phyloP scores from a whole-genome alignment of 2,329 filamentous ascomycete species.

The Trichoderma sp. region DNA sequence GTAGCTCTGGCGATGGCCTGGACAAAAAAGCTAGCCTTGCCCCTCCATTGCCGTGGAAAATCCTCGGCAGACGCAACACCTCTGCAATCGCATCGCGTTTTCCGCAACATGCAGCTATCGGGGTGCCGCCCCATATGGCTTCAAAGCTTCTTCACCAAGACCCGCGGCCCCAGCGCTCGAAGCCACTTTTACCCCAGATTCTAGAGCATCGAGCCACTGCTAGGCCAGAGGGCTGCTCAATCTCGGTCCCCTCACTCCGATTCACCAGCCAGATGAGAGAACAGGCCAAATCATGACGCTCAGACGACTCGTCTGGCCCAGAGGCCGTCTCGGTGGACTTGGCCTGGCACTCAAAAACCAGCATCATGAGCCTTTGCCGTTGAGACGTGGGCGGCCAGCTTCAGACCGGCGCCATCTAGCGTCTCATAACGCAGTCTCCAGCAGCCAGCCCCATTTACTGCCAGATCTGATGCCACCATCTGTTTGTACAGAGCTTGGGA shows the following conservation, averaged over 20 bases:
- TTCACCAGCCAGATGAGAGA: not conserved
- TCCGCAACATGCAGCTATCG: conserved; percentile 22
- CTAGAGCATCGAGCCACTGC: not conserved
- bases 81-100: not conserved
- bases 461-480: conserved; percentile 25
- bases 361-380: conserved; percentile 31
- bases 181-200: conserved; percentile 28
- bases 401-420: conserved; percentile 33
- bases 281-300: conserved; percentile 34
- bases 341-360: conserved; percentile 28
- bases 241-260: not conserved
- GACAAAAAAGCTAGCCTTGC: conserved; percentile 23
- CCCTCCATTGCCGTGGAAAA: conserved; percentile 27
- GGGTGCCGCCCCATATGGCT: conserved; percentile 10
- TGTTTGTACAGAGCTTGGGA: conserved; percentile 30
- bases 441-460: conserved; percentile 14
- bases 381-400: conserved; percentile 31
- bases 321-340: conserved; percentile 31
- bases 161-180: conserved; percentile 19
- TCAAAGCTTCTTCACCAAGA: conserved; percentile 3
- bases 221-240: conserved; percentile 2
- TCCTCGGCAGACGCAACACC: conserved; percentile 26
- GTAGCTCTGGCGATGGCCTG: conserved; percentile 4
- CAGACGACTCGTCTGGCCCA: conserved; percentile 33
- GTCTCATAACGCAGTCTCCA: conserved; percentile 27